Base-by-base conservation (phyloP, 2,329 filamentous ascomycete species). In the Leptoxyphium fumago region DNA sequence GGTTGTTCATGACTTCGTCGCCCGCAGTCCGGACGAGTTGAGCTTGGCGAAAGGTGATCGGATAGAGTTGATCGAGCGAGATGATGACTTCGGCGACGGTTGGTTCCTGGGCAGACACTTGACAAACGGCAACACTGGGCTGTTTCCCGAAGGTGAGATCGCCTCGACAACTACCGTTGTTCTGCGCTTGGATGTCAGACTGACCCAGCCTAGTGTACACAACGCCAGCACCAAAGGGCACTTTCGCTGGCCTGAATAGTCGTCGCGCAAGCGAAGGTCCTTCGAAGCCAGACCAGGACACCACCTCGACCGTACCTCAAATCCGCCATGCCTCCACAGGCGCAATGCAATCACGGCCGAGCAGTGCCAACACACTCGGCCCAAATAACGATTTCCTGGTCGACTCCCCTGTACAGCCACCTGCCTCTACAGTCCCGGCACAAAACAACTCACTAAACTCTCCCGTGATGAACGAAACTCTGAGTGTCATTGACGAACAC, bases 401-500 rank as follows among this genome's bases (percentile, higher is more conserved):
- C 13, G 11, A 13, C 5, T 13, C 32, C 32, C 32, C 32, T 13
- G 32, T 36, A 15, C 32, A 36, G 32, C 9, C 32, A 9, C 32
- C 32, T 36, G 32, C 32, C 5, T 36, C 32, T 15, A 13, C 32
- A 9, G 32, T 15, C 9, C 15, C 32, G 13, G 4, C 15, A 4
- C 32, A 36, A 9, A 36, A 36, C 32, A 36, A 36, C 32, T 9
- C 32, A 13, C 15, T 36, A 10, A 55, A 56, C 47, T 61, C 57
- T n/a, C 82, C 84, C 10, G 88, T 95, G 41, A 82, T 96, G 70
- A 87, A 88, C 60, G 88, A 96, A 61, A 95, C 89, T 0, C 67
- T 96, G 42, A 94, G 87, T 57, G 89, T 96, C 46, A 96, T 96
- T 55, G 82, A 96, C 61, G 89, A 96, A 64, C 89, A 95, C 60